Percentiles rank a stretch among this genome's conserved stretches.
phyloP scores from a whole-genome alignment of 2,329 filamentous ascomycete species.

The Stachybotrys elegans region DNA sequence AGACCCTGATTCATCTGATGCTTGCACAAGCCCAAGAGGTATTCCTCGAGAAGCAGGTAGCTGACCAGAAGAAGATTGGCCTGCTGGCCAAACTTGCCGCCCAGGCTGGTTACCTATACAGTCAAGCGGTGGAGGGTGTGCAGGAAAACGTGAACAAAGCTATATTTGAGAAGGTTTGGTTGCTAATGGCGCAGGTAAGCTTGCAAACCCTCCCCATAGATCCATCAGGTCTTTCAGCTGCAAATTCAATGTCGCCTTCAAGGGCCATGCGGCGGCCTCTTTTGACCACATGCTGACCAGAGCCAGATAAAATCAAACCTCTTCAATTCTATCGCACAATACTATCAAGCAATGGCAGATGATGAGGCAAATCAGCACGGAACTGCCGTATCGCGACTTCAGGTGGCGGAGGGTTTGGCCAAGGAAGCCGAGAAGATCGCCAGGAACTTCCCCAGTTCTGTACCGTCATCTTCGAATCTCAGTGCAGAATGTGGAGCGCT shows the following conservation, averaged over 20 bases:
- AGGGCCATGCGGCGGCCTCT: neutral
- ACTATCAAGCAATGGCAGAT: conserved; percentile 88
- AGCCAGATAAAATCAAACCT: conserved; percentile 71
- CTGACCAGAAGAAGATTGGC: conserved; percentile 87
- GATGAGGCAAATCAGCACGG: conserved; percentile 86
- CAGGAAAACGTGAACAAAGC: conserved; percentile 89
- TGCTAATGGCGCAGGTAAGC: conserved; percentile 71
- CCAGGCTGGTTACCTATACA: conserved; percentile 83
- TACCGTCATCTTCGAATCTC: conserved; percentile 78
- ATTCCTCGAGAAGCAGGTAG: conserved; percentile 92
- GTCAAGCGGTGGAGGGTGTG: conserved; percentile 80
- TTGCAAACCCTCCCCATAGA: neutral
- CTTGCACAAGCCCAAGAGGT: conserved; percentile 96
- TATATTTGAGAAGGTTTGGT: conserved; percentile 93
- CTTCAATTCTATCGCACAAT: conserved; percentile 82
- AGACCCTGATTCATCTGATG: conserved; percentile 87
- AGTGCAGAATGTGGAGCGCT: conserved; percentile 70
- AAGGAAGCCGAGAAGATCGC: conserved; percentile 75
- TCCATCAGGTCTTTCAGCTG: neutral
- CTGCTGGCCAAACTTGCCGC: conserved; percentile 89
- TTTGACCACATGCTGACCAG: conserved; percentile 9
- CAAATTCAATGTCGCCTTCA: neutral
- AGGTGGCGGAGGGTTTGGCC: conserved; percentile 71
- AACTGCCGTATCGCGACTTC: conserved; percentile 74
- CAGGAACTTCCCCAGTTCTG: conserved; percentile 72